A percentile compares a stretch with the other conserved stretches of the same genome.
phyloP scores from a whole-genome alignment of 106 monocot genomes.

The Acorus gramineus region DNA sequence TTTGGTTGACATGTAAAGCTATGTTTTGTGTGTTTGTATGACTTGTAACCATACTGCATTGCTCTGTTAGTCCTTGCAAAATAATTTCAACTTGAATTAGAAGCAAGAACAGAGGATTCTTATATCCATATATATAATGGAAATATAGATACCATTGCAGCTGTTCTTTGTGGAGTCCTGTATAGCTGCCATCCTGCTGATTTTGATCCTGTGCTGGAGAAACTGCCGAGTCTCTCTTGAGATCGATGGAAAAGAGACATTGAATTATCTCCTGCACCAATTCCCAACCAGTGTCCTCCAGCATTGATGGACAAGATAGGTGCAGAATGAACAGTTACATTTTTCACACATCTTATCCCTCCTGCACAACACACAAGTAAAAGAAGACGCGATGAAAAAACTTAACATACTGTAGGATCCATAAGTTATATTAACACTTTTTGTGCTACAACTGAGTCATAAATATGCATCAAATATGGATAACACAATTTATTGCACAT shows the following conservation, averaged over 20 bases:
- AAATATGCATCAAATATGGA: too few species aligned
- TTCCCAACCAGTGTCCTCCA: constrained; percentile 88
- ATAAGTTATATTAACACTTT: too few species aligned
- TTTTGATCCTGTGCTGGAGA: constrained; percentile 74
- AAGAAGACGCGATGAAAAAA: too few species aligned
- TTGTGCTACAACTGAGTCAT: too few species aligned
- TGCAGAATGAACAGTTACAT: constrained; percentile 63
- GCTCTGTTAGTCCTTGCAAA: too few species aligned
- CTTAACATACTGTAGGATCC: too few species aligned
- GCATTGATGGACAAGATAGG: constrained; percentile 88
- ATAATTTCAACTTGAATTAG: too few species aligned
- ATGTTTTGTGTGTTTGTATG: too few species aligned
- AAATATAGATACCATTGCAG: constrained; percentile 60
- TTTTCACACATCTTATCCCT: constrained; percentile 82
- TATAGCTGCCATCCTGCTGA: constrained; percentile 94
- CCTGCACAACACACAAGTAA: constrained; percentile 21
- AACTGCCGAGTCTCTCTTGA: constrained; percentile 90
- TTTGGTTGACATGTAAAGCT: too few species aligned
- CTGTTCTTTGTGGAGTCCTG: constrained; percentile 88
- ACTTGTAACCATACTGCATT: too few species aligned
- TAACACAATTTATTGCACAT: background rate
- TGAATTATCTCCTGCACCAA: constrained; percentile 98
- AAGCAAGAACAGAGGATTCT: too few species aligned
- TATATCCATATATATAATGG: too few species aligned
- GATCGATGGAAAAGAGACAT: constrained; percentile 95